Evolutionary conservation across 306 rosid genomes (phyloP), one percentile per base, ranked within the genome.

Genomic region (Oemleria cerasiformis): DNA sequence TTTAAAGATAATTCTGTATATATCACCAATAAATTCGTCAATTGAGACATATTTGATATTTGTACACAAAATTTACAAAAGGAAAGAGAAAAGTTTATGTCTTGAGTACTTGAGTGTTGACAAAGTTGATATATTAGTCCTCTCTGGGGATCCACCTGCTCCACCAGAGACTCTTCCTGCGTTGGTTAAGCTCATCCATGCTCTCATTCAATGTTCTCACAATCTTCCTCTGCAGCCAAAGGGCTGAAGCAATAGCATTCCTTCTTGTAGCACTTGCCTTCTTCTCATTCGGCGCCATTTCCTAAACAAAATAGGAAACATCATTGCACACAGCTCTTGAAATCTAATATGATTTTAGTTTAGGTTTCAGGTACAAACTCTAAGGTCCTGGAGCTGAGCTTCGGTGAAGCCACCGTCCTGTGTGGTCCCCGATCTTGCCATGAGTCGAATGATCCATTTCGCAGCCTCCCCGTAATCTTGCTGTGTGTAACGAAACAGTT

Each of bases 141-240:
- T 91, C 96, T 73, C 83, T 86, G 62, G 98, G 97, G 79, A 94
- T 94, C 98, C 98, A 94, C 77, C 88, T 89, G 81, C 90, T 94
- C 98, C 98, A 94, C 98, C 98, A 91, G 21, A 91, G 17, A 75
- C 91, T 89, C 87, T 89, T 94, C 84, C 94, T 73, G 43, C 83
- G 80, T 63, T 38, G 72, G 73, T 47, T 87, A 68, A 94, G 84
- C 77, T 94, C 98, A 68, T 87, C 94, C 80, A 94, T 80, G 84
- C 95, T 94, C 87, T 91, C 96, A 57, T 86, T 91, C 84, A 91
- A 68, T 23, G 97, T 94, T 81, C 50, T 89, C 23, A 91, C 47
- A 51, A 94, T 79, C 81, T 85, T 91, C 78, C 96, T 84, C 80
- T 86, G 90, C 36, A 94, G 81, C 81, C 85, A 76, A 56, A 91